Percentiles rank a stretch among this genome's conserved stretches.
Evolutionary conservation across 257 asterid genomes (phyloP).

Genomic region (Solanum appendiculatum): DNA sequence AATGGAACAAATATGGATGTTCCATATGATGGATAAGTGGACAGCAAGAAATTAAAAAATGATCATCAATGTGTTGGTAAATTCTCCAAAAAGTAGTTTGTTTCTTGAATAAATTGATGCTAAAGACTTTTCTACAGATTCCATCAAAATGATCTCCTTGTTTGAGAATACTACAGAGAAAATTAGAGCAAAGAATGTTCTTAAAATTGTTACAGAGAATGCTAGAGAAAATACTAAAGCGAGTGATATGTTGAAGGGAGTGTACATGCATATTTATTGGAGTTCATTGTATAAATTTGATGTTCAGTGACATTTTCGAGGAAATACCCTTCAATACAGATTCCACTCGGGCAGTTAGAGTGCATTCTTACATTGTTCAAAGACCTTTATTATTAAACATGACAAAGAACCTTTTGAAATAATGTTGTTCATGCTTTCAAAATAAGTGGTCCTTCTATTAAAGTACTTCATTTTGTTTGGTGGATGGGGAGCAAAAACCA

Average conservation of each 20-base stretch:
- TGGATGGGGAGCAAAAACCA: not conserved
- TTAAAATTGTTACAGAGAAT: not conserved
- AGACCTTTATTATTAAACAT: not conserved
- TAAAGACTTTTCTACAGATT: not conserved
- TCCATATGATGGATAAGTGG: not conserved
- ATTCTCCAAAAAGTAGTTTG: not conserved
- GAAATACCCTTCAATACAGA: not conserved
- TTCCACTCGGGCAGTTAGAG: not conserved
- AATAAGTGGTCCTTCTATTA: not conserved
- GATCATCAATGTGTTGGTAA: not conserved
- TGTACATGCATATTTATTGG: not conserved
- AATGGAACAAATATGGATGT: not conserved
- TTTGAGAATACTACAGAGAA: not conserved
- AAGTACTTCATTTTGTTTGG: not conserved
- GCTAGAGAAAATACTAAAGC: not conserved
- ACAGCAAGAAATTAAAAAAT: not conserved
- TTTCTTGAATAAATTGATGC: not conserved
- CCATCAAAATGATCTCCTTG: not conserved
- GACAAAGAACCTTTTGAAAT: not conserved
- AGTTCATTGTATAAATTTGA: not conserved
- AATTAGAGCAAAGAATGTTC: not conserved
- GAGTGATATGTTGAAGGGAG: not conserved
- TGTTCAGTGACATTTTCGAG: not conserved
- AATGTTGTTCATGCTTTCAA: not conserved
- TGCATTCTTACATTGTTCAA: not conserved